These are phyloP conservation scores for Puccinia hordei DNA, from an alignment of 1,284 basidiomycete species.

Conservation along the genomic window DNA sequence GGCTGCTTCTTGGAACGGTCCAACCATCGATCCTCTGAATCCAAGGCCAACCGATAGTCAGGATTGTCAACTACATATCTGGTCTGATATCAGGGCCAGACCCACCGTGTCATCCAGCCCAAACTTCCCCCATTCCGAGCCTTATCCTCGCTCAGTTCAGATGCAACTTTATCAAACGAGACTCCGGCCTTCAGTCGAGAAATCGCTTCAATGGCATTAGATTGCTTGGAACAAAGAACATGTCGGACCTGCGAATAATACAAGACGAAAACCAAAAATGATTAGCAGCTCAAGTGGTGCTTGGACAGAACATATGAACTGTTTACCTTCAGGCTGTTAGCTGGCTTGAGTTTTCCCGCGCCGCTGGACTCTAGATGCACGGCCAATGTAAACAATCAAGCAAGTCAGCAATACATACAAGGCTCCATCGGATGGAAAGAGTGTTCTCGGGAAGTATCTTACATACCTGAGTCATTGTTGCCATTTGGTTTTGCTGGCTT, in stretches of 20 bases:
- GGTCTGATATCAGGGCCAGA: slow-evolving; percentile 65
- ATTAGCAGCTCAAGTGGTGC: neutral
- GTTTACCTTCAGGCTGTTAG: slow-evolving; percentile 71
- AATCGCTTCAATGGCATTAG: slow-evolving; percentile 72
- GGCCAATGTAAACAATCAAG: neutral
- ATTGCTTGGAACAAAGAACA: slow-evolving; percentile 81
- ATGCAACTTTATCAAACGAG: slow-evolving; percentile 78
- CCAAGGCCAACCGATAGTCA: slow-evolving; percentile 48
- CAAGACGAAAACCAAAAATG: neutral
- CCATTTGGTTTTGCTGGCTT: neutral
- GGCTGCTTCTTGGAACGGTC: slow-evolving; percentile 77
- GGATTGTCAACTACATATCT: neutral
- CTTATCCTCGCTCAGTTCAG: slow-evolving; percentile 83
- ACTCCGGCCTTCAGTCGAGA: slow-evolving; percentile 76
- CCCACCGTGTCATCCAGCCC: slow-evolving; percentile 79
- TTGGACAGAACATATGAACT: neutral
- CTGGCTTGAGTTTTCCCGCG: slow-evolving; percentile 65
- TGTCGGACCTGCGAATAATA: slow-evolving; percentile 65
- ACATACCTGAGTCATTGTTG: slow-evolving; percentile 4
- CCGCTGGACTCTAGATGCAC: slow-evolving; percentile 7
- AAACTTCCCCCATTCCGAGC: slow-evolving; percentile 80
- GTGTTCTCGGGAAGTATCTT: neutral
- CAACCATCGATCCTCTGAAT: slow-evolving; percentile 57
- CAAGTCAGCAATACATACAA: neutral
- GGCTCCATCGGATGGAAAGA: neutral